Evolutionary conservation across 2,329 filamentous ascomycete species (phyloP).

Genomic region (Purpureocillium lavendulum): DNA sequence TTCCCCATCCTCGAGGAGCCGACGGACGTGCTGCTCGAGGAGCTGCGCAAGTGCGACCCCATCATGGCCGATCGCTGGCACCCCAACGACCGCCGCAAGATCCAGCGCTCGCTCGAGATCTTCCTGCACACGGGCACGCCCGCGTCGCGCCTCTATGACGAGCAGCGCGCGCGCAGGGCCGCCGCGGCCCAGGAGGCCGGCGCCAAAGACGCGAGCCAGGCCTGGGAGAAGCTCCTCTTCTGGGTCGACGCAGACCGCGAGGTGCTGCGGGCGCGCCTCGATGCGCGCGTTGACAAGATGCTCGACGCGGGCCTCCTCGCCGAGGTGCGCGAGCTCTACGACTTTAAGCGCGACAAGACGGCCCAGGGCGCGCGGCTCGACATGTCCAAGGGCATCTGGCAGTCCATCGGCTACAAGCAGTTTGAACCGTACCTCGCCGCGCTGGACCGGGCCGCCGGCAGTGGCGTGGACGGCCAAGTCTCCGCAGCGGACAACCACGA

Average conservation of each 20-base stretch:
- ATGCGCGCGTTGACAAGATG: constrained; percentile 80
- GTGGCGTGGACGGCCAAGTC: no score
- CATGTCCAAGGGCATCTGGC: constrained; percentile 80
- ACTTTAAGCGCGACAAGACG: constrained; percentile 25
- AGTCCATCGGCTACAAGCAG: constrained; percentile 94
- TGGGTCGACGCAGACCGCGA: constrained; percentile 78
- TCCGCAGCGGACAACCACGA: no score
- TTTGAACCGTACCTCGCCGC: constrained; percentile 63
- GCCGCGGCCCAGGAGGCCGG: constrained; percentile 13
- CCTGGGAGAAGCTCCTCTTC: constrained; percentile 60
- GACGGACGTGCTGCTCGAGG: constrained; percentile 62
- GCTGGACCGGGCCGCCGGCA: no score
- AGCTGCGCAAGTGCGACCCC: constrained; percentile 74
- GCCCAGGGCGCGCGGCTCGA: constrained; percentile 51
- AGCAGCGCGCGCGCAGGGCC: constrained; percentile 50
- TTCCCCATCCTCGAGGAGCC: constrained; percentile 66
- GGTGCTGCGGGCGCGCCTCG: constrained; percentile 59
- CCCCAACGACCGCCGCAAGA: constrained; percentile 85
- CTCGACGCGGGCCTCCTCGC: constrained; percentile 44
- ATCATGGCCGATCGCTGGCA: constrained; percentile 89
- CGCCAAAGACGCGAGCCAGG: constrained; percentile 7
- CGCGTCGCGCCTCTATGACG: constrained; percentile 79
- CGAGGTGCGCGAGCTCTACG: constrained; percentile 38
- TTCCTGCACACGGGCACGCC: constrained; percentile 72
- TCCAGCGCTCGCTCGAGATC: constrained; percentile 82